A percentile compares a stretch with the other conserved stretches of the same genome.
phyloP scores from a whole-genome alignment of 495 filamentous ascomycete genomes.

The Tuber magnatum region DNA sequence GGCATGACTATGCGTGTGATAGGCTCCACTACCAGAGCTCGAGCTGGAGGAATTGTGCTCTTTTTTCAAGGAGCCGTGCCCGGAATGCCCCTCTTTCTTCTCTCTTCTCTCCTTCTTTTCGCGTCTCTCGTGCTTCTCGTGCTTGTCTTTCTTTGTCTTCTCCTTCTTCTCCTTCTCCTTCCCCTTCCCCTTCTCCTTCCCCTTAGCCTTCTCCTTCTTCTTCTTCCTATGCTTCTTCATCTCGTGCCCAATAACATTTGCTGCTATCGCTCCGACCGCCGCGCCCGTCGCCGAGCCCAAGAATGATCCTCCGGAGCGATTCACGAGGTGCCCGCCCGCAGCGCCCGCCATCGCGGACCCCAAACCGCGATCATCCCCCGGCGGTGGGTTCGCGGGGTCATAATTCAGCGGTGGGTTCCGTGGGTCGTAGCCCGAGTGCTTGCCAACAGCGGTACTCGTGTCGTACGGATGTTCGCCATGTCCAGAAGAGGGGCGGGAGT shows the following conservation, averaged over 20 bases:
- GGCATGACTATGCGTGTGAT: conserved; percentile 14
- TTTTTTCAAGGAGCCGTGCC: conserved; percentile 17
- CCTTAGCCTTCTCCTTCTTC: conserved; percentile 33
- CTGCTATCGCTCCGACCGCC: conserved; percentile 46
- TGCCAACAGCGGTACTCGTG: conserved; percentile 6
- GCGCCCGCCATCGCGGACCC: conserved; percentile 46
- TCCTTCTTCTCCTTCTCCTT: conserved; percentile 10
- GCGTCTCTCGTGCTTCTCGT: conserved; percentile 35
- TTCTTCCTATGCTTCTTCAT: conserved; percentile 39
- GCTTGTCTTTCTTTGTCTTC: neutral
- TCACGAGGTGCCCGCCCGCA: conserved; percentile 45
- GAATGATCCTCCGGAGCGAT: conserved; percentile 46
- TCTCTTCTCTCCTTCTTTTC: conserved; percentile 26
- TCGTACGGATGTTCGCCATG: conserved; percentile 1
- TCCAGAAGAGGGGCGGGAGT: neutral
- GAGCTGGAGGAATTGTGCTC: conserved; percentile 32
- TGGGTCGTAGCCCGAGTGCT: conserved; percentile 9
- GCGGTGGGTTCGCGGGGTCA: conserved; percentile 17
- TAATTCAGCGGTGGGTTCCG: conserved; percentile 11
- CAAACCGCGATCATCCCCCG: conserved; percentile 44
- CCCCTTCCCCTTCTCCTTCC: conserved; percentile 18
- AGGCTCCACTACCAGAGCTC: conserved; percentile 8
- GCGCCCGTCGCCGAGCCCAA: conserved; percentile 45
- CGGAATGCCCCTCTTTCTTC: conserved; percentile 39
- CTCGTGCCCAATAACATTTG: conserved; percentile 40